phyloP scores from a whole-genome alignment of 2,329 filamentous ascomycete species.

The Aspergillus ruber region DNA sequence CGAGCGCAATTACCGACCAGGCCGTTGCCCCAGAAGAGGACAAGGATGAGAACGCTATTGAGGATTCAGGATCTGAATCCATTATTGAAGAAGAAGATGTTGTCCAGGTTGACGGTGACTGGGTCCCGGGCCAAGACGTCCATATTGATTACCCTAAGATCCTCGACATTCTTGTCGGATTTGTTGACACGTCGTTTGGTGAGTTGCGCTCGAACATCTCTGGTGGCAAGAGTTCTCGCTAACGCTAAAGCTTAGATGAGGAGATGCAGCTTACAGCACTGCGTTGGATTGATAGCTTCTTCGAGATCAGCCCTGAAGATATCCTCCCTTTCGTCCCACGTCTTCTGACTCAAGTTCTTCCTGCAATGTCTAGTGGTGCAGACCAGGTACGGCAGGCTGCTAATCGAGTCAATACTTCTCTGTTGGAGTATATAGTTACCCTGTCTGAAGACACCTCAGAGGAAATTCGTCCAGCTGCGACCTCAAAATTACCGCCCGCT shows the following conservation, averaged over 20 bases:
- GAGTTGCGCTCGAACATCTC: conserved; percentile 19
- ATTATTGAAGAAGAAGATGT: conserved; percentile 47
- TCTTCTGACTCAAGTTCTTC: conserved; percentile 83
- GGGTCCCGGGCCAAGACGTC: conserved; percentile 95
- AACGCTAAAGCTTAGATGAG: conserved; percentile 57
- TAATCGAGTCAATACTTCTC: conserved; percentile 76
- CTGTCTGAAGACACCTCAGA: conserved; percentile 63
- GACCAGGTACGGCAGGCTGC: conserved; percentile 86
- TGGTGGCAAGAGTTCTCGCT: conserved; percentile 10
- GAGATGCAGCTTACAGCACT: conserved; percentile 86
- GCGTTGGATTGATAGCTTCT: conserved; percentile 91
- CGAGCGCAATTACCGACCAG: conserved; percentile 51
- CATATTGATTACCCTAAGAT: conserved; percentile 90
- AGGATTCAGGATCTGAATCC: conserved; percentile 39
- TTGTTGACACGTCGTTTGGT: conserved; percentile 77
- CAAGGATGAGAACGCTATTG: conserved; percentile 51
- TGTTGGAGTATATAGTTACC: conserved; percentile 92
- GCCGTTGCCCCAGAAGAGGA: conserved; percentile 32
- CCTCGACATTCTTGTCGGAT: conserved; percentile 82
- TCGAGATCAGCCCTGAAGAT: conserved; percentile 95
- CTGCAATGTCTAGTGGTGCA: conserved; percentile 85
- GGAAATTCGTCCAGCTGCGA: conserved; percentile 29
- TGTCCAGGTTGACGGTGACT: conserved; percentile 74
- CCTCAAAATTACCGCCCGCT: conserved; percentile 38
- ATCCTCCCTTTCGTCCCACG: conserved; percentile 92